Evolutionary conservation across 257 asterid genomes (phyloP).

Genomic region (Eustoma russellianum): DNA sequence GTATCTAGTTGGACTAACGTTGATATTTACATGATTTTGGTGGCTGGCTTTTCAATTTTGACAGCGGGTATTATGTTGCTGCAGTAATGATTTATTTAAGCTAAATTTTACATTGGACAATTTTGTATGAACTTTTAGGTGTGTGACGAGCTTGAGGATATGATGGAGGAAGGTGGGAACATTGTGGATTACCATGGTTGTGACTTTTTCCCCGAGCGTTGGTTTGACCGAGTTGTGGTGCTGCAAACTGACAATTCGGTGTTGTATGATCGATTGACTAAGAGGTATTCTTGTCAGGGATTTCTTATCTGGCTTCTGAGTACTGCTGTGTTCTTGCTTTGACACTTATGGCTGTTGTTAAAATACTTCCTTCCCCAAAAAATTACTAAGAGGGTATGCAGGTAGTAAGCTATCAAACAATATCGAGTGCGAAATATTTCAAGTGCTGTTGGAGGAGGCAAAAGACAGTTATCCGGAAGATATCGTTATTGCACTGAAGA

Average conservation of each 20-base stretch:
- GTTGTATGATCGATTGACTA: constrained; percentile 66
- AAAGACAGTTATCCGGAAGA: constrained; percentile 73
- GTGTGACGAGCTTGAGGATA: constrained; percentile 89
- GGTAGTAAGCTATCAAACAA: constrained; percentile 77
- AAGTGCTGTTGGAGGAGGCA: constrained; percentile 82
- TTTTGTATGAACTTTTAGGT: constrained; percentile 30
- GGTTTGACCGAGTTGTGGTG: constrained; percentile 80
- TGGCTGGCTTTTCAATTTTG: no score
- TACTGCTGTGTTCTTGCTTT: neutral
- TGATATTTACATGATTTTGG: no score
- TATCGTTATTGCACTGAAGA: constrained; percentile 53
- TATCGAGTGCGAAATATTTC: constrained; percentile 83
- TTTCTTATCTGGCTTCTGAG: neutral
- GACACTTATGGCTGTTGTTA: neutral
- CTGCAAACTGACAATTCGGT: constrained; percentile 70
- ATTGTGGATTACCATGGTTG: constrained; percentile 96
- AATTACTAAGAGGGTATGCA: constrained; percentile 60
- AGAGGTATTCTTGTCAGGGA: constrained; percentile 32
- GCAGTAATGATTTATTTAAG: no score
- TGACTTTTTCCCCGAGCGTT: constrained; percentile 91
- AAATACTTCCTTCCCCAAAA: no score
- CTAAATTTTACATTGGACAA: no score
- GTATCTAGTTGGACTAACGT: no score
- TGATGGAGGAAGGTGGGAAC: constrained; percentile 91
- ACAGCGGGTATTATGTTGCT: no score